phyloP scores from a whole-genome alignment of 2,329 filamentous ascomycete species.

The Aspergillus puulaauensis region DNA sequence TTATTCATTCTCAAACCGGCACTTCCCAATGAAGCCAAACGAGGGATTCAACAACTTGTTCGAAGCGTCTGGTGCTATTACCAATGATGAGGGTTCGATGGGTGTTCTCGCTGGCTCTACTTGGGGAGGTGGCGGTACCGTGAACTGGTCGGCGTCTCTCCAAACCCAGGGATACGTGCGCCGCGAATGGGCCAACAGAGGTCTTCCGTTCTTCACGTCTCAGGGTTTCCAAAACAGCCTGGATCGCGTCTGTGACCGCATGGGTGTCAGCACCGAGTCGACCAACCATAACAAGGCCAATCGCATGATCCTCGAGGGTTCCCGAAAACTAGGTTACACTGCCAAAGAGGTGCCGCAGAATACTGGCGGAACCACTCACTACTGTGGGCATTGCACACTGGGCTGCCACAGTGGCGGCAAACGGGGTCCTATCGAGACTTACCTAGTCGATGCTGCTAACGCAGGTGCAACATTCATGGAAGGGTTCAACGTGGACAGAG shows the following conservation, averaged over 20 bases:
- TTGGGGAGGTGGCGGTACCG: constrained; percentile 82
- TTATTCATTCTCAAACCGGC: constrained; percentile 70
- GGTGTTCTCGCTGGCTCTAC: constrained; percentile 66
- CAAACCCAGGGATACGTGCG: constrained; percentile 75
- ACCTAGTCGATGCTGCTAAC: constrained; percentile 74
- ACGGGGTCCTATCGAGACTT: constrained; percentile 73
- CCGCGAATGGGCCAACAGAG: constrained; percentile 72
- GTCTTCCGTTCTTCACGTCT: constrained; percentile 72
- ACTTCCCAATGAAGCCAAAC: constrained; percentile 71
- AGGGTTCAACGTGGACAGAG: constrained; percentile 69
- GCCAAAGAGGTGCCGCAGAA: constrained; percentile 75
- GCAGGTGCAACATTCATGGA: constrained; percentile 81
- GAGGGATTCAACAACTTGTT: constrained; percentile 65
- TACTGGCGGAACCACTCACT: constrained; percentile 69
- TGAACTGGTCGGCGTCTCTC: constrained; percentile 76
- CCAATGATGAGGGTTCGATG: constrained; percentile 58
- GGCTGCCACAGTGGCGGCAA: constrained; percentile 69
- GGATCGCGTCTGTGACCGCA: constrained; percentile 73
- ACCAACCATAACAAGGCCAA: constrained; percentile 75
- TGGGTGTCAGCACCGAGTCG: constrained; percentile 68
- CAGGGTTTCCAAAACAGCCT: constrained; percentile 73
- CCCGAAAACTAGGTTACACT: constrained; percentile 69
- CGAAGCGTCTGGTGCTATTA: constrained; percentile 62
- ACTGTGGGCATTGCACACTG: constrained; percentile 66
- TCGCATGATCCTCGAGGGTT: constrained; percentile 70